Evolutionary conservation across 2,329 filamentous ascomycete species (phyloP).

Genomic region (Orbilia brochopaga): DNA sequence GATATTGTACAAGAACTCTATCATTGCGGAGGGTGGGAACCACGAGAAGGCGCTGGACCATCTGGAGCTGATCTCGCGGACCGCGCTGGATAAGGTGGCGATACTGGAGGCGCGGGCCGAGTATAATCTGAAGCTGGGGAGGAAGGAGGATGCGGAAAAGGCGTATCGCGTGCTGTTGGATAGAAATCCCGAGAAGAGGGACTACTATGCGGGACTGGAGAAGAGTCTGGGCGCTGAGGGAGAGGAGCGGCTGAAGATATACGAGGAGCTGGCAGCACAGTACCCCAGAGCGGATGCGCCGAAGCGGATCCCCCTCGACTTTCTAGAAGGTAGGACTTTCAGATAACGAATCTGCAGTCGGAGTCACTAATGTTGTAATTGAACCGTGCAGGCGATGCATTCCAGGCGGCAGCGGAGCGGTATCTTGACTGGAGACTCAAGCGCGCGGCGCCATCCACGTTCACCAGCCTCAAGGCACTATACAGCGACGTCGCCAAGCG

Average conservation of each 20-base stretch:
- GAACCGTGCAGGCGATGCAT: constrained; percentile 76
- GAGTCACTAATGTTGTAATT: constrained; percentile 14
- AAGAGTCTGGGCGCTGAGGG: constrained; percentile 70
- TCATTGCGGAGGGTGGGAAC: constrained; percentile 90
- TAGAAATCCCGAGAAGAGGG: constrained; percentile 83
- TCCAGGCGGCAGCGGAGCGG: constrained; percentile 74
- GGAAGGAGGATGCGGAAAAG: constrained; percentile 77
- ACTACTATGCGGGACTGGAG: constrained; percentile 81
- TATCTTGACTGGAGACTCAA: constrained; percentile 86
- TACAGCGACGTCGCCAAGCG: constrained; percentile 81
- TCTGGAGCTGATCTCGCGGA: constrained; percentile 76
- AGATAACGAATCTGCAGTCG: constrained; percentile 19
- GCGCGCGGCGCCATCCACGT: constrained; percentile 93
- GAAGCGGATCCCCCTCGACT: constrained; percentile 84
- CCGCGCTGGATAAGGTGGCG: constrained; percentile 80
- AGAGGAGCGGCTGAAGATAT: constrained; percentile 73
- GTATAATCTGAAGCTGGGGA: constrained; percentile 78
- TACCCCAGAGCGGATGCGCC: constrained; percentile 83
- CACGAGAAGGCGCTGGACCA: constrained; percentile 83
- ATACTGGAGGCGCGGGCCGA: constrained; percentile 84
- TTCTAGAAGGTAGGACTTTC: constrained; percentile 69
- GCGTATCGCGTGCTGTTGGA: constrained; percentile 82
- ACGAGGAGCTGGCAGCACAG: constrained; percentile 80
- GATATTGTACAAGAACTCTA: constrained; percentile 88
- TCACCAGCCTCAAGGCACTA: constrained; percentile 93